A percentile compares a stretch with the other conserved stretches of the same genome.
Evolutionary conservation across 164 flowering plant species (phyloP).

Genomic region (Umbilicus rupestris): DNA sequence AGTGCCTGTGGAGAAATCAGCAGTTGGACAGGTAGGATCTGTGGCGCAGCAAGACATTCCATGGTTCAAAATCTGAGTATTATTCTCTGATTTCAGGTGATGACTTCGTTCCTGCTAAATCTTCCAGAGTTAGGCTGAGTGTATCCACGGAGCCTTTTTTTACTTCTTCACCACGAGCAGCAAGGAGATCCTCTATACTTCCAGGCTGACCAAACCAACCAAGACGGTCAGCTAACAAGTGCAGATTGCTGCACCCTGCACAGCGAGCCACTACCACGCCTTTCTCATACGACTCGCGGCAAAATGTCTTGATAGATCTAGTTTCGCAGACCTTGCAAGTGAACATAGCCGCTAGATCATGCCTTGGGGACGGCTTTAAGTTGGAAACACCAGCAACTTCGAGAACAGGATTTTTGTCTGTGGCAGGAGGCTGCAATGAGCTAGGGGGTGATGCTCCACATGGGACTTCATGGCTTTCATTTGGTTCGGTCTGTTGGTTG

Average conservation of each 20-base stretch:
- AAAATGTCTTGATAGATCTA: slow-evolving; percentile 60
- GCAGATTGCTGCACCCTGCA: slow-evolving; percentile 68
- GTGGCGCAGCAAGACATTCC: no score
- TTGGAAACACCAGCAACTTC: slow-evolving; percentile 31
- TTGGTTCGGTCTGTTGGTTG: slow-evolving; percentile 11
- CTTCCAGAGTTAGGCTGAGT: slow-evolving; percentile 63
- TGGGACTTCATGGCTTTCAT: slow-evolving; percentile 12
- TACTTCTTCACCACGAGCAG: slow-evolving; percentile 80
- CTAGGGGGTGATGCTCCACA: slow-evolving; percentile 6
- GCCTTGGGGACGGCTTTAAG: slow-evolving; percentile 56
- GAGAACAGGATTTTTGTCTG: slow-evolving; percentile 12
- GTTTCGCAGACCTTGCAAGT: slow-evolving; percentile 96
- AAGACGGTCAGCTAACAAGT: slow-evolving; percentile 79
- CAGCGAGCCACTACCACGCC: slow-evolving; percentile 90
- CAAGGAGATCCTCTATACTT: slow-evolving; percentile 74
- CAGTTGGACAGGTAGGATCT: no score
- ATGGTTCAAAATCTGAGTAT: background rate
- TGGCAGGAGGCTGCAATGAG: slow-evolving; percentile 8
- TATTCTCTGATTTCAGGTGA: background rate
- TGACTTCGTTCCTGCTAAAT: slow-evolving; percentile 45
- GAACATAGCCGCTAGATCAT: slow-evolving; percentile 72
- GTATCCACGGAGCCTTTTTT: slow-evolving; percentile 62
- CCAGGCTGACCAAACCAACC: slow-evolving; percentile 93
- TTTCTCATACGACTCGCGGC: slow-evolving; percentile 83
- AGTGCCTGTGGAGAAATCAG: no score